Evolutionary conservation across 2,329 filamentous ascomycete species (phyloP).

Genomic region (Canariomyces notabilis): DNA sequence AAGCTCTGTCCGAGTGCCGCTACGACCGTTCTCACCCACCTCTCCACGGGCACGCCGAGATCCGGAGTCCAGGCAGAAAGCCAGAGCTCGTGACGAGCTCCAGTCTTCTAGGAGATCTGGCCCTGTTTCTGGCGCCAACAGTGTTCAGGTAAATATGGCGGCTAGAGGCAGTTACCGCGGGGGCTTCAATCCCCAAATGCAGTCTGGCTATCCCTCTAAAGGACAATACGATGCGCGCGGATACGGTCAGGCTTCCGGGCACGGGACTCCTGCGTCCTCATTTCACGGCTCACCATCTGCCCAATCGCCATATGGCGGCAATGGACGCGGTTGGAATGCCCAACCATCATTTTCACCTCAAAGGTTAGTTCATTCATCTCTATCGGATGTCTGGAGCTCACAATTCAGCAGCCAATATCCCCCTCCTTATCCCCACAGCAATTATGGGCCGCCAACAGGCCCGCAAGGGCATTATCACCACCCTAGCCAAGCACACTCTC

Average conservation of each 20-base stretch:
- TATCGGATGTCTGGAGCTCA: constrained; percentile 20
- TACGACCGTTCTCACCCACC: constrained; percentile 8
- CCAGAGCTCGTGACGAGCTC: constrained; percentile 36
- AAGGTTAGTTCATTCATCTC: constrained; percentile 32
- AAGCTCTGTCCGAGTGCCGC: constrained; percentile 10
- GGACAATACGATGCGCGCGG: constrained; percentile 35
- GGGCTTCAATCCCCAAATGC: constrained; percentile 33
- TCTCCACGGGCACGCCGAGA: constrained; percentile 16
- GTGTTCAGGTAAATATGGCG: constrained; percentile 47
- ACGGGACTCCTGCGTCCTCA: constrained; percentile 39
- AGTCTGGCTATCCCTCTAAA: constrained; percentile 34
- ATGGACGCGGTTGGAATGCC: constrained; percentile 36
- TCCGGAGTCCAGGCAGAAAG: constrained; percentile 28
- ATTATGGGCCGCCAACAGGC: constrained; percentile 47
- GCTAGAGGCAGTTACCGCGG: constrained; percentile 40
- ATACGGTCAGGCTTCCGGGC: constrained; percentile 37
- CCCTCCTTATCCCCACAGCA: constrained; percentile 54
- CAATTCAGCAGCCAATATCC: constrained; percentile 52
- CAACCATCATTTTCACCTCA: constrained; percentile 36
- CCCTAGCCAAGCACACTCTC: constrained; percentile 39
- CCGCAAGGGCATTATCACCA: constrained; percentile 52
- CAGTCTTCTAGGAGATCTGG: constrained; percentile 34
- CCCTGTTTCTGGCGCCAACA: constrained; percentile 43
- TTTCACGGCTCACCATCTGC: constrained; percentile 42
- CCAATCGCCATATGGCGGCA: constrained; percentile 39